Evolutionary conservation across 202 grass and related monocot genomes (phyloP), one percentile per base, ranked within the genome.

Genomic region (Schoenoplectus triqueter): DNA sequence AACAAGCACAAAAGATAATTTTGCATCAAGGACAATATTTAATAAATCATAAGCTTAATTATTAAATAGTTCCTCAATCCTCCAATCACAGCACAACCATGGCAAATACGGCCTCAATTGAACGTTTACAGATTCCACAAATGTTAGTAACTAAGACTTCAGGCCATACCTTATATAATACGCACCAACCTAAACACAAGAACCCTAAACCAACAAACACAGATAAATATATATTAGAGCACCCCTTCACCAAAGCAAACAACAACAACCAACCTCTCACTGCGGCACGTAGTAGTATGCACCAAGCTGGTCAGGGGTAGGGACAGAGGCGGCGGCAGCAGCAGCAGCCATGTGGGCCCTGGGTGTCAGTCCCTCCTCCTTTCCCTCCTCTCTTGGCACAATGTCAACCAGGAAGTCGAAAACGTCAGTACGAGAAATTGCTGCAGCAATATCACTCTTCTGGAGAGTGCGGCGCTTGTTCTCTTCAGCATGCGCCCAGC

Each of bases 381-480:
- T 96, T 69, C 86, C 86, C 52, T 96, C 93, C 77, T 96, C 93
- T 45, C 91, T 77, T 0, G 91, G 91, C 63, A 97, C 91, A 86
- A 97, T 92, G 84, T 97, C 94, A 4, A 97, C 91, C 69, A 97
- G 89, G 85, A 97, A 97, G 70, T 97, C 94, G 47, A 97, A 97
- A 80, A 97, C 94, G 76, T 97, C 94, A 82, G 91, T 97, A 87
- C 94, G 89, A 4, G 89, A 88, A 82, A 97, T 89, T 60, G 94
- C 94, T 0, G 91, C 94, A 13, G 91, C 94, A 84, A 97, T 93
- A 84, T 97, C 94, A 2, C 86, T 92, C 89, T 93, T 97, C 91
- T 93, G 94, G 5, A 97, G 89, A 49, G 91, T 97, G 81, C 94
- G 87, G 79, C 91, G 89, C 86, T 92, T 93, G 88, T 97, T 97